Conservation (phyloP, 2,329 filamentous ascomycete species). For the Onygena corvina region DNA sequence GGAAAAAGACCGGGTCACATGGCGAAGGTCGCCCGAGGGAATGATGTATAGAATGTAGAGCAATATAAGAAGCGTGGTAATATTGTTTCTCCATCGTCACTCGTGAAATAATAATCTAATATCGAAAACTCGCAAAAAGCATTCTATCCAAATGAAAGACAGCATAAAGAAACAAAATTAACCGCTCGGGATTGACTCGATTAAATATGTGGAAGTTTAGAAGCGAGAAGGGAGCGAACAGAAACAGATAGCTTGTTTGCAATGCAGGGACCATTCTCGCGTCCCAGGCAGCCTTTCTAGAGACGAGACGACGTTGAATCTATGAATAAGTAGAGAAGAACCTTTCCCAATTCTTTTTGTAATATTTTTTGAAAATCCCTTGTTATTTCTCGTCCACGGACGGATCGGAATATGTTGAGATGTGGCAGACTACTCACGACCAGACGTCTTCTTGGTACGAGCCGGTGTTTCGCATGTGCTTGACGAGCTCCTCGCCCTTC, state of each 20-base stretch:
- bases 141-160: conserved; percentile 1
- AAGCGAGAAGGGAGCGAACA: background rate
- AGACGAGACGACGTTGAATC: background rate
- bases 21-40: too few relatives aligned
- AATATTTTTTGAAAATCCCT: background rate
- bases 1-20: too few relatives aligned
- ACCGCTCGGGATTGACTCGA: background rate
- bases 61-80: too few relatives aligned
- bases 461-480: conserved; percentile 87
- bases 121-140: background rate
- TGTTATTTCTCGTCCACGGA: background rate
- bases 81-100: conserved; percentile 1
- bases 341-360: background rate
- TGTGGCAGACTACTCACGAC: conserved; percentile 37
- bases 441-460: conserved; percentile 83
- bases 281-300: background rate
- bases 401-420: conserved; percentile 13
- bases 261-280: background rate
- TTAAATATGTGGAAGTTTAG: background rate
- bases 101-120: conserved; percentile 3
- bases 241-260: background rate
- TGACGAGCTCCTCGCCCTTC: conserved; percentile 92
- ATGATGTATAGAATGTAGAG: too few relatives aligned
- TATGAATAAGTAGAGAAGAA: background rate
- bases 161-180: conserved; percentile 1